phyloP scores from a whole-genome alignment of 805 yeast genomes.

The Candida krabiensis region DNA sequence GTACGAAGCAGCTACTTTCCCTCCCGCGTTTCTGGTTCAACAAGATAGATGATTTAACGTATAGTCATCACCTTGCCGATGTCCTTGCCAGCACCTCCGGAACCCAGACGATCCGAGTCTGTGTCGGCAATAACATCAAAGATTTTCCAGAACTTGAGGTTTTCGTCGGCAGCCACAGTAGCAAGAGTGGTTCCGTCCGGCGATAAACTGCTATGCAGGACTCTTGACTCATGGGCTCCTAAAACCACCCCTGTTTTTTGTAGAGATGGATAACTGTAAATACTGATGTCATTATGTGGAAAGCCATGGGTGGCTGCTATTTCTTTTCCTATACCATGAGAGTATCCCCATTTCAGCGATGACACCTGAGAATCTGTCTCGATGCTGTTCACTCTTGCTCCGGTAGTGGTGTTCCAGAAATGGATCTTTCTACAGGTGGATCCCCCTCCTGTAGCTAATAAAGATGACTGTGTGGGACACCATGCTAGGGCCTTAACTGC shows the following conservation, averaged over 20 bases:
- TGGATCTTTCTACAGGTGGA: constrained; percentile 84
- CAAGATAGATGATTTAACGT: constrained; percentile 30
- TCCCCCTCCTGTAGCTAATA: constrained; percentile 97
- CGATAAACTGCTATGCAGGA: constrained; percentile 76
- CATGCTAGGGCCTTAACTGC: constrained; percentile 95
- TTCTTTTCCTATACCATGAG: constrained; percentile 71
- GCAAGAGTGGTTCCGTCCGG: constrained; percentile 91
- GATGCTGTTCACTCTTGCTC: constrained; percentile 79
- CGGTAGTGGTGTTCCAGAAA: constrained; percentile 94
- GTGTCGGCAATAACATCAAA: constrained; percentile 52
- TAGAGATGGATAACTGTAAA: constrained; percentile 83
- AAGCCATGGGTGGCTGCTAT: constrained; percentile 92
- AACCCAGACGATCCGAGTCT: constrained; percentile 24
- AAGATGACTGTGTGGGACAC: constrained; percentile 83
- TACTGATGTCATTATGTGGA: constrained; percentile 79
- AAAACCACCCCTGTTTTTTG: constrained; percentile 84
- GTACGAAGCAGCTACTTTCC: no score
- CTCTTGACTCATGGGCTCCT: constrained; percentile 88
- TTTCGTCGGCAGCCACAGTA: constrained; percentile 95
- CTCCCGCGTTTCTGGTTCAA: no score
- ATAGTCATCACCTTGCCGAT: constrained; percentile 54
- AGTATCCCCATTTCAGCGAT: constrained; percentile 89
- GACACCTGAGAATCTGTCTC: constrained; percentile 94
- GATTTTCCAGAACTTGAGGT: constrained; percentile 89
- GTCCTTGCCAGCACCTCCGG: constrained; percentile 42